Base-by-base conservation (phyloP, 2,329 filamentous ascomycete genomes). In the Monilinia aucupariae region DNA sequence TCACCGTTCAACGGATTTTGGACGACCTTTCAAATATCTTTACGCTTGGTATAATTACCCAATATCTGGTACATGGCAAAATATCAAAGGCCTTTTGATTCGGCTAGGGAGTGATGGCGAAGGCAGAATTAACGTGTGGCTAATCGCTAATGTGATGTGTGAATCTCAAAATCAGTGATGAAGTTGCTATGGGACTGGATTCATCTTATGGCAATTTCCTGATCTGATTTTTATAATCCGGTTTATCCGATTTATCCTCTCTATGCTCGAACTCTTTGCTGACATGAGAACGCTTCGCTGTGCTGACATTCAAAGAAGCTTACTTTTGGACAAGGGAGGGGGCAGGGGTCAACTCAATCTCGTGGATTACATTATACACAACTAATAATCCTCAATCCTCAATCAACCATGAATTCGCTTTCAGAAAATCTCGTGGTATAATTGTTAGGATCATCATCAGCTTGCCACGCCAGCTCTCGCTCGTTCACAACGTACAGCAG, bases 281-380 rank as follows among this genome's bases (percentile, higher is more conserved):
- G 51, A 62, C 59, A 62, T 56, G 59, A 48, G 17, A 27, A 48
- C 4, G 30, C 54, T 47, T 47, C 30, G 9, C n/a, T 20, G 5
- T 37, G 59, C 59, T 62, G 51, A 56, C 59, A 56, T 39, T 20
- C 12, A n/a, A 22, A 49, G 9, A 56, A 25, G 59, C 59, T 61
- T 53, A 53, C n/a, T 53, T 51, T 13, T 15, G 7, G 47, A n/a
- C 15, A 62, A 22, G 39, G 32, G 37, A 37, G 22, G 20, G n/a
- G 39, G 15, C 25, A 41, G 12, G 39, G 45, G 7, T 34, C 22
- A 13, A 34, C 9, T 47, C n/a, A 47, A 34, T 22, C 5, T 25
- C 10, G 27, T 27, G n/a, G n/a, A 34, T 47, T 47, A 58, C n/a
- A 47, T 34, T 25, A 58, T 37, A 25, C 54, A 8, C 4, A 47